Evolutionary conservation across 345 rosid species (phyloP).

Genomic region (Cardiospermum halicacabum): DNA sequence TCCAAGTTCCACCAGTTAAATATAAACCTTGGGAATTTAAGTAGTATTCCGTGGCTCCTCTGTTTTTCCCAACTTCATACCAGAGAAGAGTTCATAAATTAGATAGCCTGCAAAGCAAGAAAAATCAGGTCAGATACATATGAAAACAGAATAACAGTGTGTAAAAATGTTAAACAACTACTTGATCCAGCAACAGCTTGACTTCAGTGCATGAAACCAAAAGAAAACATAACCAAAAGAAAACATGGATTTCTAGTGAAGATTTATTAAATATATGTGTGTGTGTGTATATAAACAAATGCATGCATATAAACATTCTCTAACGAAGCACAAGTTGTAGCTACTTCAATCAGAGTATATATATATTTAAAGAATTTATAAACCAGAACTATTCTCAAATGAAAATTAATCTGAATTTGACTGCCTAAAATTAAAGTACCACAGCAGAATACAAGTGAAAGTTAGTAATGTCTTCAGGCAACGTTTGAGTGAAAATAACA

Average conservation of each 20-base stretch:
- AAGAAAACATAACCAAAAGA: background rate
- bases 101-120: too few relatives aligned
- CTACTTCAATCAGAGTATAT: background rate
- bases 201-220: background rate
- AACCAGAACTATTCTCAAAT: too few relatives aligned
- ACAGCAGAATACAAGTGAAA: conserved; percentile 6
- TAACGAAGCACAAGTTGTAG: background rate
- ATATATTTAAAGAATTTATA: too few relatives aligned
- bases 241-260: too few relatives aligned
- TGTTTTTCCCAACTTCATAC: conserved; percentile 73
- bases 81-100: conserved; percentile 90
- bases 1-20: too few relatives aligned
- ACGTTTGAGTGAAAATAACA: background rate
- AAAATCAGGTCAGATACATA: too few relatives aligned
- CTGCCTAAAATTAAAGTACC: too few relatives aligned
- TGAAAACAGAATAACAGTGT: too few relatives aligned
- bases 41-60: conserved; percentile 90
- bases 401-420: too few relatives aligned
- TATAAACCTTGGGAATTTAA: conserved; percentile 84
- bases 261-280: too few relatives aligned
- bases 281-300: too few relatives aligned
- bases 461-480: background rate
- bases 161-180: background rate
- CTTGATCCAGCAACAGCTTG: background rate
- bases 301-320: background rate